Evolutionary conservation across 495 filamentous ascomycete genomes (phyloP).

Genomic region (Hypoxylon perforatum): DNA sequence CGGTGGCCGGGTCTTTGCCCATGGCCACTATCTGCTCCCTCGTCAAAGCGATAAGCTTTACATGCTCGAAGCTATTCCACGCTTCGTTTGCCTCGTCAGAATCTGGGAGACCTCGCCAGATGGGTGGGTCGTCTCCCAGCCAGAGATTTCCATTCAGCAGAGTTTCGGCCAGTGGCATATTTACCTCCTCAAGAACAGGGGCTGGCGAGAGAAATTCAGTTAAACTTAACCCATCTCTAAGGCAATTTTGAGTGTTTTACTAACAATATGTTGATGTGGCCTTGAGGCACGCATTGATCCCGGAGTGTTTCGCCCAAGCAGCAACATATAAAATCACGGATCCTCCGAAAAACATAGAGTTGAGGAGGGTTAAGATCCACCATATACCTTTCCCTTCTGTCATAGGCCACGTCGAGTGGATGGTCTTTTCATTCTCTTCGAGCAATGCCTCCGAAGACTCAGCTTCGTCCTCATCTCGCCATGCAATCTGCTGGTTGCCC

Average conservation of each 20-base stretch:
- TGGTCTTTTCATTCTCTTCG: background rate
- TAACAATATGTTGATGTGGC: constrained; percentile 27
- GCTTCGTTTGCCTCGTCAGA: constrained; percentile 14
- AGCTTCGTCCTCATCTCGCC: background rate
- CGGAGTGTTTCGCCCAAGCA: constrained; percentile 18
- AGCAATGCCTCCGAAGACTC: constrained; percentile 22
- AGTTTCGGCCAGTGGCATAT: constrained; percentile 19
- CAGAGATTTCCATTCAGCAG: constrained; percentile 28
- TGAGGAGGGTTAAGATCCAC: constrained; percentile 13
- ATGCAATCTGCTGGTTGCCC: background rate
- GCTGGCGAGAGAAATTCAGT: constrained; percentile 6
- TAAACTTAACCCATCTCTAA: background rate
- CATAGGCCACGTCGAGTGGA: background rate
- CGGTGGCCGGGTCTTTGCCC: constrained; percentile 49
- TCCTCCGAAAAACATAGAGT: constrained; percentile 4
- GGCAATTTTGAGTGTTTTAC: background rate
- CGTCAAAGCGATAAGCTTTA: constrained; percentile 30
- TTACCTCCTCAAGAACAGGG: constrained; percentile 27
- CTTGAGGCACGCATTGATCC: constrained; percentile 24
- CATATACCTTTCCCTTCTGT: background rate
- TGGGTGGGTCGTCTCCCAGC: constrained; percentile 15
- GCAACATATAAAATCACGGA: constrained; percentile 10
- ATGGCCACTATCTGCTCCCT: constrained; percentile 41
- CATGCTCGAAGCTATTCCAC: constrained; percentile 20
- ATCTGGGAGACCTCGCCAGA: constrained; percentile 18